phyloP scores from a whole-genome alignment of 257 asterid genomes.

The Gentiana macrophylla region DNA sequence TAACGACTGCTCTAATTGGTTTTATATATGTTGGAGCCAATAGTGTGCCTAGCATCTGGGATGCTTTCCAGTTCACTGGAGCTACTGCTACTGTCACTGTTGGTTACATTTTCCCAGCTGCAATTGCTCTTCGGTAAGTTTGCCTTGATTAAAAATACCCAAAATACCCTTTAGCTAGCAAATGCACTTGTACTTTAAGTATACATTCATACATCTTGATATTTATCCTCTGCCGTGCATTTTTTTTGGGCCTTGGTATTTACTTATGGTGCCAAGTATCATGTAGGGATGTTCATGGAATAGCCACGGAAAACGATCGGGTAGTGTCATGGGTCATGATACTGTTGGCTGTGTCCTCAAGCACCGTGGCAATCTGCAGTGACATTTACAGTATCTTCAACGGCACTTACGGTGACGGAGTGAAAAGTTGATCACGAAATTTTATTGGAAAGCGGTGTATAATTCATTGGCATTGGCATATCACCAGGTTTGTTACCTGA shows the following conservation, averaged over 20 bases:
- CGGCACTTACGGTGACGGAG: slow-evolving; percentile 20
- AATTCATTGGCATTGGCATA: too few species aligned
- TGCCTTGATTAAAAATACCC: too few species aligned
- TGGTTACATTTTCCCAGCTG: slow-evolving; percentile 79
- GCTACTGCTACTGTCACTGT: slow-evolving; percentile 85
- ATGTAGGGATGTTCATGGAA: slow-evolving; percentile 63
- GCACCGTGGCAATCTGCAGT: slow-evolving; percentile 78
- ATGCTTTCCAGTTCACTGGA: slow-evolving; percentile 88
- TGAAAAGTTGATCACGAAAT: slow-evolving; percentile 15
- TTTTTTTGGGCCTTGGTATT: neutral
- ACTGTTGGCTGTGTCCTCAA: slow-evolving; percentile 65
- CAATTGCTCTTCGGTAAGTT: slow-evolving; percentile 63
- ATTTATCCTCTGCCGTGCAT: neutral
- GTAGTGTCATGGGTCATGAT: slow-evolving; percentile 64
- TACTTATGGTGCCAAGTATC: neutral
- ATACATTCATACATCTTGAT: neutral
- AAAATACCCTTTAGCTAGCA: too few species aligned
- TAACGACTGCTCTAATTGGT: slow-evolving; percentile 55
- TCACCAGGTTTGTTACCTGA: too few species aligned
- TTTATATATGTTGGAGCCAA: slow-evolving; percentile 73
- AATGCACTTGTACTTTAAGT: too few species aligned
- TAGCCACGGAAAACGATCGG: slow-evolving; percentile 55
- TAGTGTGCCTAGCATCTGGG: slow-evolving; percentile 82
- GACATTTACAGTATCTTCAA: slow-evolving; percentile 55
- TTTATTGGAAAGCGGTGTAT: too few species aligned